Conservation (phyloP, 139 green algal genomes). For the Chlorella sorokiniana region DNA sequence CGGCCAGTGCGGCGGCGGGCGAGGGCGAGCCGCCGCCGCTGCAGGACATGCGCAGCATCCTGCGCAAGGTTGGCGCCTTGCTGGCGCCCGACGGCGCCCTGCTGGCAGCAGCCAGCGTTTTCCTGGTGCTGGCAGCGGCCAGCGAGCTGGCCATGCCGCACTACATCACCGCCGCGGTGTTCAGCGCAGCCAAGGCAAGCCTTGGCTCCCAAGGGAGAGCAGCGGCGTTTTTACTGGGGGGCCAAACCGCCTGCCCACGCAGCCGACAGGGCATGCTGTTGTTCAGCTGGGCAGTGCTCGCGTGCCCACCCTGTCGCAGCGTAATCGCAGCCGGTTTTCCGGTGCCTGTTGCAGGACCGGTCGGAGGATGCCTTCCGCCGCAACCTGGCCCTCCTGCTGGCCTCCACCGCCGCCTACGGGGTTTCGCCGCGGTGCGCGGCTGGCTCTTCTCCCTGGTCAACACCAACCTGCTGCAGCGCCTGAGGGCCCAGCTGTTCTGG, state of each 20-base stretch:
- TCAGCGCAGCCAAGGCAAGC: constrained; percentile 47
- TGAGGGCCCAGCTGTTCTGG: constrained; percentile 65
- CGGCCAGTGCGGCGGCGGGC: neutral
- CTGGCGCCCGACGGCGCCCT: constrained; percentile 14
- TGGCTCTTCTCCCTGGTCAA: constrained; percentile 77
- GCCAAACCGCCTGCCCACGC: neutral
- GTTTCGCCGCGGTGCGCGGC: constrained; percentile 67
- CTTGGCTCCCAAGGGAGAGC: neutral
- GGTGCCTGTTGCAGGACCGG: neutral
- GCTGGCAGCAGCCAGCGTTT: neutral
- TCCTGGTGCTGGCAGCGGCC: constrained; percentile 27
- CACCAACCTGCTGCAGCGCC: constrained; percentile 69
- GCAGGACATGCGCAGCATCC: constrained; percentile 10
- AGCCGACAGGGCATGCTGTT: too few relatives aligned
- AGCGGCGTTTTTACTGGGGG: neutral
- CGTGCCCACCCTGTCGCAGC: too few relatives aligned
- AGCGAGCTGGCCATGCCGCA: constrained; percentile 82
- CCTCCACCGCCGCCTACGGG: constrained; percentile 55
- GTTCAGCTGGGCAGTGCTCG: too few relatives aligned
- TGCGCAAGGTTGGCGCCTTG: constrained; percentile 20
- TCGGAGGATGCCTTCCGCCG: constrained; percentile 40
- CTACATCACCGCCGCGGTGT: constrained; percentile 74
- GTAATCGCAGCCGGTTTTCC: too few relatives aligned
- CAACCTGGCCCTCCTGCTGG: constrained; percentile 51
- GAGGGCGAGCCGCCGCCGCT: neutral